Percentiles rank a stretch among this genome's conserved stretches.
phyloP scores from a whole-genome alignment of 495 filamentous ascomycete genomes.

The Hypoxylon subgilvum region DNA sequence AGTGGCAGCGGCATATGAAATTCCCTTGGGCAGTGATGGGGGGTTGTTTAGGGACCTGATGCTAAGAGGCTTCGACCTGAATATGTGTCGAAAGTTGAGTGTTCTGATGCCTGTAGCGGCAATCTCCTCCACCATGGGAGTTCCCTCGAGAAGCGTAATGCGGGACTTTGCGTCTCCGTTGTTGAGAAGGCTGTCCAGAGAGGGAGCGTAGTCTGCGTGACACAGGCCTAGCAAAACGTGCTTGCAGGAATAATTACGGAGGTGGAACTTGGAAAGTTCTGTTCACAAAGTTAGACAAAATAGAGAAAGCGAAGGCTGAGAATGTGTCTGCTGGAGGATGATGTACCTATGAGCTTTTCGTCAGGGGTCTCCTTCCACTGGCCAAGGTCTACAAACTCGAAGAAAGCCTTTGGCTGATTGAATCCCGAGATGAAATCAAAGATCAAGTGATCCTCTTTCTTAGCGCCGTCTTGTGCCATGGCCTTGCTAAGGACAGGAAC shows the following conservation, averaged over 20 bases:
- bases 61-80: conserved; percentile 65
- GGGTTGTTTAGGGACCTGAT: conserved; percentile 36
- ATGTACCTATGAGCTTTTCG: conserved; percentile 77
- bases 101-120: conserved; percentile 62
- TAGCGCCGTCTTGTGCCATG: conserved; percentile 63
- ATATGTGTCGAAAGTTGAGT: conserved; percentile 65
- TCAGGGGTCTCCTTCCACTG: conserved; percentile 71
- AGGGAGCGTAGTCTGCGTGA: conserved; percentile 72
- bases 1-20: conserved; percentile 46
- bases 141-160: conserved; percentile 76
- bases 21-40: neutral
- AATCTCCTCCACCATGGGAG: conserved; percentile 72
- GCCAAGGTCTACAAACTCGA: conserved; percentile 80
- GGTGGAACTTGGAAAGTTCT: conserved; percentile 64
- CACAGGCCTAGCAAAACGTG: conserved; percentile 82
- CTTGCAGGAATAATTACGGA: conserved; percentile 79
- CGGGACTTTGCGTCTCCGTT: conserved; percentile 59
- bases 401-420: conserved; percentile 70
- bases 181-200: conserved; percentile 68
- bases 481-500: conserved; percentile 66
- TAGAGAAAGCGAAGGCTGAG: neutral
- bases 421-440: conserved; percentile 78
- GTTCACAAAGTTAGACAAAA: conserved; percentile 13
- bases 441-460: conserved; percentile 58
- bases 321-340: neutral